Percentiles rank a stretch among this genome's conserved stretches.
Conservation (phyloP, 768 basidiomycete species). For the Neoboletus magnificus region DNA sequence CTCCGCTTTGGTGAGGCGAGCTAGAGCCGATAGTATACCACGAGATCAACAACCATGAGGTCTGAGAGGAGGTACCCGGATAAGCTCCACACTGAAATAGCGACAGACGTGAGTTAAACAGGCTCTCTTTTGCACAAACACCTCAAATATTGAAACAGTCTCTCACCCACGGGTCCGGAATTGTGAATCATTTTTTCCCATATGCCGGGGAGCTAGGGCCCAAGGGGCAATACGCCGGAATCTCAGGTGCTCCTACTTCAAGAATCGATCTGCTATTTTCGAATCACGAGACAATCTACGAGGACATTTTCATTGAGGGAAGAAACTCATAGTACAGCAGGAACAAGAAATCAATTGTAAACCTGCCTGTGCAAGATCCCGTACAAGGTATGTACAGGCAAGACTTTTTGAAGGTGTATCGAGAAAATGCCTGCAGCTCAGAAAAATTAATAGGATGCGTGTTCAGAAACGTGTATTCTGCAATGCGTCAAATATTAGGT, state of each 20-base stretch:
- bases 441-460: slow-evolving; percentile 28
- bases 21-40: background rate
- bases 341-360: slow-evolving; percentile 30
- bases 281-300: slow-evolving; percentile 32
- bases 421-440: slow-evolving; percentile 30
- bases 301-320: slow-evolving; percentile 33
- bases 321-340: slow-evolving; percentile 28
- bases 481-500: slow-evolving; percentile 29
- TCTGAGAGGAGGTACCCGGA: background rate
- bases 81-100: slow-evolving; percentile 4
- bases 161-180: slow-evolving; percentile 6
- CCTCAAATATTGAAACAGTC: background rate
- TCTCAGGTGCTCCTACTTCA: slow-evolving; percentile 16
- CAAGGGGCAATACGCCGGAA: slow-evolving; percentile 1
- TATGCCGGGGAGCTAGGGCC: background rate
- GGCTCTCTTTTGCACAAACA: background rate
- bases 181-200: background rate
- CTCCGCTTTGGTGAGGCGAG: background rate
- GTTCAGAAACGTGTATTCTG: slow-evolving; percentile 25
- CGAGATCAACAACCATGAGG: background rate
- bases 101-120: slow-evolving; percentile 6
- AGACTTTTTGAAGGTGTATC: slow-evolving; percentile 30
- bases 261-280: slow-evolving; percentile 22
- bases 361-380: slow-evolving; percentile 38
- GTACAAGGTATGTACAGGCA: slow-evolving; percentile 33